Percentiles rank a stretch among this genome's conserved stretches.
Evolutionary conservation across 2,329 filamentous ascomycete genomes (phyloP).

Genomic region (Aspergillus ibericus): DNA sequence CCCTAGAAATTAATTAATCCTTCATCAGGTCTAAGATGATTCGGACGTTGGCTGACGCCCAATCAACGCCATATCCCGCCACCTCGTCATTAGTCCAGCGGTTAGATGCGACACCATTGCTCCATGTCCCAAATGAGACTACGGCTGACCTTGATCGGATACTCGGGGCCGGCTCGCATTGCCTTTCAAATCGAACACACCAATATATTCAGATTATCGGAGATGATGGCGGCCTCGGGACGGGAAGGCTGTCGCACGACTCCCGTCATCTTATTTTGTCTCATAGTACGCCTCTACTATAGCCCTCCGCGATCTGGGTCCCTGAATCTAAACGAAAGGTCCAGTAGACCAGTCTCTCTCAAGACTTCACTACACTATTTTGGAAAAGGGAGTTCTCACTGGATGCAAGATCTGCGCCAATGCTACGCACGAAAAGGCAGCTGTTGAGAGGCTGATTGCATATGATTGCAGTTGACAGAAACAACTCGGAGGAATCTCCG

Average conservation of each 20-base stretch:
- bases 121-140: background rate
- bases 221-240: background rate
- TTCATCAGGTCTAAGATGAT: conserved; percentile 14
- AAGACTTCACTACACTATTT: background rate
- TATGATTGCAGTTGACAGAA: conserved; percentile 3
- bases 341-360: background rate
- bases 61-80: conserved; percentile 18
- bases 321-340: background rate
- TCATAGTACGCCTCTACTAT: background rate
- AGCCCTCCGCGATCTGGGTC: background rate
- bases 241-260: background rate
- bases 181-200: background rate
- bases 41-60: conserved; percentile 11
- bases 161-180: no score
- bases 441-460: background rate
- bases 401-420: background rate
- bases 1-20: conserved; percentile 14
- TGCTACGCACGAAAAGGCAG: background rate
- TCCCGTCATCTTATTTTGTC: background rate
- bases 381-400: background rate
- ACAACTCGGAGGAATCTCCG: conserved; percentile 20
- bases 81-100: conserved; percentile 10
- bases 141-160: background rate
- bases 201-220: background rate
- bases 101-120: conserved; percentile 5